Evolutionary conservation across 257 asterid species (phyloP), one percentile per base, ranked within the genome.

Genomic region (Solanum virginianum): DNA sequence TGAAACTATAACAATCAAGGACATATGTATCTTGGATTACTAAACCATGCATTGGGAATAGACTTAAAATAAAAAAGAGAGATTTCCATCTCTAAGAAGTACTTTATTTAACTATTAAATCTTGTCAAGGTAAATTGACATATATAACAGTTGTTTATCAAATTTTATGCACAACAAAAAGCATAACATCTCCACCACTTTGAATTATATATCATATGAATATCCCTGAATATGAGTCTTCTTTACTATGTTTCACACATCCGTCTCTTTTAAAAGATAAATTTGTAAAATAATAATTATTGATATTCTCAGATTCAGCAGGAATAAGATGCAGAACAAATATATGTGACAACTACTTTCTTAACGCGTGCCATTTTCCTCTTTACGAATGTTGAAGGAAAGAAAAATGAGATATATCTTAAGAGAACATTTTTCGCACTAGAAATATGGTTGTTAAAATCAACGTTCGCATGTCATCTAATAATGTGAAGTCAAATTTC

Each of bases 131-230:
- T 7, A 69, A 62, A 72, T 53, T 16, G 36, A 18, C 84, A 59
- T 8, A 49, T 56, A 66, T 7, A 16, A 17, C 2, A 36, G 39
- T 36, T 36, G 6, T 36, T 6, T 36, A 36, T 36, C 39, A 36
- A 36, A 36, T 4, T 36, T 36, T 36, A 36, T 36, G 39, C 39
- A 36, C 39, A 36, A 36, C 54, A 54, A 29, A 60, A 4, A 89
- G 86, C 83, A 83, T 89, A 54, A 89, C 85, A 80, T 89, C 87
- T 62, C 88, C 88, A 54, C 79, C 66, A 69, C n/a, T 85, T 84
- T 65, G 89, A 90, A 85, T 86, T 81, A 83, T 85, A 85, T 16
- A 87, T 84, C 87, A 87, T 89, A 63, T 89, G 91, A 84, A 87
- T 89, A 79, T 87, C 36, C 3, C 90, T 87, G 11, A 89, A 80